A percentile compares a stretch with the other conserved stretches of the same genome.
phyloP scores from a whole-genome alignment of 352 stramenopile genomes.

The Pythium vanterpoolii region DNA sequence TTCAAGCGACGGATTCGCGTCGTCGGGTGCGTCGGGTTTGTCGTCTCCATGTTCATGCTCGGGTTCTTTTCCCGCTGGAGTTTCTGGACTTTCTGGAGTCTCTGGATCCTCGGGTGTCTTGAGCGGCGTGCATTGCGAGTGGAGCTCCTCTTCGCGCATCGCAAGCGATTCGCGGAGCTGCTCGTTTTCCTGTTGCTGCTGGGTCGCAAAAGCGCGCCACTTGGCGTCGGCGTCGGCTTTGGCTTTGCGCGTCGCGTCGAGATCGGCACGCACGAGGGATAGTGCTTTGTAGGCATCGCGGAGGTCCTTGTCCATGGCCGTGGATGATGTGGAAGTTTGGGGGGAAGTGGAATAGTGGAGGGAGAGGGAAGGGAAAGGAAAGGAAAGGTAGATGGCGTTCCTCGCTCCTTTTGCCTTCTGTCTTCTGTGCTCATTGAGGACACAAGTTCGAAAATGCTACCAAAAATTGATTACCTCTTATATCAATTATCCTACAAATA shows the following conservation, averaged over 20 bases:
- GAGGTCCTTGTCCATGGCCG: conserved; percentile 49
- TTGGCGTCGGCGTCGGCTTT: conserved; percentile 17
- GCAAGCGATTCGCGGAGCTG: conserved; percentile 11
- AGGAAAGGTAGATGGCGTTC: background rate
- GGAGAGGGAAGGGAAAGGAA: background rate
- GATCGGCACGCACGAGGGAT: conserved; percentile 39
- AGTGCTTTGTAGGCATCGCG: conserved; percentile 46
- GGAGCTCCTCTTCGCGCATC: conserved; percentile 18
- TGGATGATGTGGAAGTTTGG: background rate
- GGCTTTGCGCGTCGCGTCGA: conserved; percentile 21
- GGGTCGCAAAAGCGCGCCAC: background rate
- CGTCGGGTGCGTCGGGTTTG: background rate
- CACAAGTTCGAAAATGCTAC: background rate
- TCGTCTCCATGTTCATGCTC: conserved; percentile 9
- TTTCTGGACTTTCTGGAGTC: background rate
- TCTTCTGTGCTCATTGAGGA: conserved; percentile 2
- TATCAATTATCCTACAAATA: background rate
- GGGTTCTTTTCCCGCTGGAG: background rate
- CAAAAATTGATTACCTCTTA: background rate
- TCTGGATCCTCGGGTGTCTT: background rate
- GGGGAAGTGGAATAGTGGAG: background rate
- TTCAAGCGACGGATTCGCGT: background rate
- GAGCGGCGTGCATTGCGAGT: too few relatives aligned
- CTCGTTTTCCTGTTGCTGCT: conserved; percentile 7
- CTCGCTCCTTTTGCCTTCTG: background rate